These are phyloP conservation scores for Excoecaria cochinchinensis DNA, from an alignment of 345 rosid genomes.

Conservation along the genomic window DNA sequence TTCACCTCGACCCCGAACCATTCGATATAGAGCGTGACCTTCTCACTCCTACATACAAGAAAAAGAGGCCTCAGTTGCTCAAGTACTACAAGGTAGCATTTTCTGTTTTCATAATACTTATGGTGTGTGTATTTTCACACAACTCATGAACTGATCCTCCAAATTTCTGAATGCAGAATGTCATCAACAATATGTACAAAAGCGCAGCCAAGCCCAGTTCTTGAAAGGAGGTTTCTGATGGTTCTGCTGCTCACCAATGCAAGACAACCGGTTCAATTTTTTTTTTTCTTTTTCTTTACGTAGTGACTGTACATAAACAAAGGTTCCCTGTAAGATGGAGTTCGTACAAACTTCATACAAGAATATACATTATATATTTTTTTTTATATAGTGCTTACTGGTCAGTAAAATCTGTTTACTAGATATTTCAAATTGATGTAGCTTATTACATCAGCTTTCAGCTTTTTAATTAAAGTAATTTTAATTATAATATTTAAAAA, in stretches of 20 bases:
- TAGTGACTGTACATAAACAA: slow-evolving; percentile 19
- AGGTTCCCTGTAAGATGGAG: too few relatives aligned
- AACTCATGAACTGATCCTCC: slow-evolving; percentile 1
- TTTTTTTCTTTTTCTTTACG: background rate
- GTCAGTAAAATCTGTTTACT: too few relatives aligned
- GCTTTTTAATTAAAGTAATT: too few relatives aligned
- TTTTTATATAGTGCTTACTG: too few relatives aligned
- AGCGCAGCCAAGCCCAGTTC: slow-evolving; percentile 42
- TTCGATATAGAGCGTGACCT: slow-evolving; percentile 89
- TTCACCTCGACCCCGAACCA: slow-evolving; percentile 79
- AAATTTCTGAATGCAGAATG: slow-evolving; percentile 36
- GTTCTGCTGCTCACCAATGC: background rate
- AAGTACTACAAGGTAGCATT: slow-evolving; percentile 68
- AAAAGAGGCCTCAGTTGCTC: slow-evolving; percentile 89
- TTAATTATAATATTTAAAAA: too few relatives aligned
- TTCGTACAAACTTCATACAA: too few relatives aligned
- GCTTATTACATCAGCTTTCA: too few relatives aligned
- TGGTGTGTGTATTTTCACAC: background rate
- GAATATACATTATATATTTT: too few relatives aligned
- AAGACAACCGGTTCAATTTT: background rate
- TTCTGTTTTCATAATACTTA: background rate
- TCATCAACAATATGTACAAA: slow-evolving; percentile 71
- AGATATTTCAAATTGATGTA: too few relatives aligned
- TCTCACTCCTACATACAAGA: slow-evolving; percentile 92
- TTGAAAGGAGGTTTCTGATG: slow-evolving; percentile 1